Conservation (phyloP, 768 basidiomycete genomes). For the Amanita muscaria region DNA sequence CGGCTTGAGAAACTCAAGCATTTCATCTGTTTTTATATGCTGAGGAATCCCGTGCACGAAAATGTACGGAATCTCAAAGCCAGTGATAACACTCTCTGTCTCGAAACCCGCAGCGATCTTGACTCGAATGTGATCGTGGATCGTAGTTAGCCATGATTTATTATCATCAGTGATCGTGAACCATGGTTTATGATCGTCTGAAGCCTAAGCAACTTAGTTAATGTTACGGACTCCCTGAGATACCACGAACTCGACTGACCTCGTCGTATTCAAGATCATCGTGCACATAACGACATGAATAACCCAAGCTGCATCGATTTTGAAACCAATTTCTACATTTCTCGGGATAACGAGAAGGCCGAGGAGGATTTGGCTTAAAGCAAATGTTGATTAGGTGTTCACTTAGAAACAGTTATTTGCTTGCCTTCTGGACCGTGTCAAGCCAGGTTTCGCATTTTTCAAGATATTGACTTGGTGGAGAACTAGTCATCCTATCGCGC, state of each 20-base stretch:
- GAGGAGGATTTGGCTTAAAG: neutral
- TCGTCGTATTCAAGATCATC: constrained; percentile 25
- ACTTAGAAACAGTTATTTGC: too few species aligned
- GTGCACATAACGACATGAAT: constrained; percentile 23
- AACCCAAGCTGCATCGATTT: constrained; percentile 18
- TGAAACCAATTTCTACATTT: constrained; percentile 22
- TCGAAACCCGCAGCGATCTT: constrained; percentile 54
- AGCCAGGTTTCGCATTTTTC: constrained; percentile 1
- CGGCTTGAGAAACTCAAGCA: constrained; percentile 30
- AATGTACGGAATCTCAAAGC: constrained; percentile 62
- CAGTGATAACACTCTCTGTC: constrained; percentile 48
- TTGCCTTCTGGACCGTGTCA: too few species aligned
- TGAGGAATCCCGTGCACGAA: constrained; percentile 42
- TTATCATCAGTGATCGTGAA: too few species aligned
- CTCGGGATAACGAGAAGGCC: constrained; percentile 10
- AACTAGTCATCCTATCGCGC: neutral
- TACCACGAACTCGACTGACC: constrained; percentile 13
- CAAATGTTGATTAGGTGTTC: neutral
- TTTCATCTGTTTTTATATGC: constrained; percentile 20
- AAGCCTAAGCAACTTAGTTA: neutral
- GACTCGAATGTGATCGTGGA: constrained; percentile 49
- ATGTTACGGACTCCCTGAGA: neutral
- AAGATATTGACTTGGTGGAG: neutral
- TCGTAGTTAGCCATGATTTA: constrained; percentile 19
- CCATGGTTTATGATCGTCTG: neutral